These are phyloP conservation scores for Syzygium malaccense DNA, from an alignment of 441 rosid species.

Conservation along the genomic window DNA sequence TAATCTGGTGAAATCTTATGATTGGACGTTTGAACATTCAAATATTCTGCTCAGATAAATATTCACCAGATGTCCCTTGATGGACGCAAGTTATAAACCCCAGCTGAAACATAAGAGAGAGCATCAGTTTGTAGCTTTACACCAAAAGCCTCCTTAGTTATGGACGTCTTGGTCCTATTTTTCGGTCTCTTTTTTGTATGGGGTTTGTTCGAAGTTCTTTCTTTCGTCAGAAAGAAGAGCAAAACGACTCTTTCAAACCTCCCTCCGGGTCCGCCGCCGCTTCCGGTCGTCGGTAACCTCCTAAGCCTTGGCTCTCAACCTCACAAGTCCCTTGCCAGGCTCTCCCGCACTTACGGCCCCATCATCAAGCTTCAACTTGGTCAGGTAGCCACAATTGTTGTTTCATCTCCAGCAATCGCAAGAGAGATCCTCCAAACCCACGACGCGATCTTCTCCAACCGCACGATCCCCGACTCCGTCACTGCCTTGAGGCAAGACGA, in stretches of 20 bases:
- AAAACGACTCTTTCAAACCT: neutral
- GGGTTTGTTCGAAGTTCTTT: neutral
- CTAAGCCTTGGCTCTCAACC: neutral
- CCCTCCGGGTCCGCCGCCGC: conserved; percentile 1
- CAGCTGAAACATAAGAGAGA: neutral
- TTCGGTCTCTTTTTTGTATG: neutral
- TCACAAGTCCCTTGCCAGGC: neutral
- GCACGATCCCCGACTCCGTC: neutral
- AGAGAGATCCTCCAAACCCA: conserved; percentile 2
- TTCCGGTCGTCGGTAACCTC: neutral
- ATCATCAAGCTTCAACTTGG: conserved; percentile 5
- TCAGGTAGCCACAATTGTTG: neutral
- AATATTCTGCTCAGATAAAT: neutral
- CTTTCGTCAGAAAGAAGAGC: neutral
- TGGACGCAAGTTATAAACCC: neutral
- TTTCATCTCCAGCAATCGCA: conserved; percentile 1
- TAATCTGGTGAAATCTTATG: neutral
- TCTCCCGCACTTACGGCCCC: neutral
- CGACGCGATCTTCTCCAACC: neutral
- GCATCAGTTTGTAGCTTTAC: neutral
- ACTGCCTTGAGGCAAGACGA: neutral
- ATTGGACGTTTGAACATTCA: neutral
- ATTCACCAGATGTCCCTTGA: neutral
- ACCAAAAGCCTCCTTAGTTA: neutral
- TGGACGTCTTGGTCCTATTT: neutral